Percentiles rank a stretch among this genome's conserved stretches.
These are phyloP conservation scores for Sordariomycetes sp. DNA, from an alignment of 2,329 filamentous ascomycete genomes.

Conservation along the genomic window DNA sequence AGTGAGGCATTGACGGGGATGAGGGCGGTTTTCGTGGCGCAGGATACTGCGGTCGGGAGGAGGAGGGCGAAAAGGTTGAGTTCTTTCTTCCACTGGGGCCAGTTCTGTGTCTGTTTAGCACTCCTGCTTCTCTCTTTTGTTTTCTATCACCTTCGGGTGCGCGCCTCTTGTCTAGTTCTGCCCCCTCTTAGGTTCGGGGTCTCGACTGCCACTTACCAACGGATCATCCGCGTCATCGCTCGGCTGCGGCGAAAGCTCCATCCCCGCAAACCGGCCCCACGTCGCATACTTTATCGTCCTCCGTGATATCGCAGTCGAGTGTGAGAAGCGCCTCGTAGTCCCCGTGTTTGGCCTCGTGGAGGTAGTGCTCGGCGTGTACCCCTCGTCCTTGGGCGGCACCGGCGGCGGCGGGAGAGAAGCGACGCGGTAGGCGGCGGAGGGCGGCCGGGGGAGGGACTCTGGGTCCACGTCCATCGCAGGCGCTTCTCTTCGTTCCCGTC, in stretches of 20 bases:
- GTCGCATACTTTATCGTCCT: conserved; percentile 29
- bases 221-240: conserved; percentile 41
- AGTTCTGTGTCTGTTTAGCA: conserved; percentile 28
- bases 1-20: conserved; percentile 32
- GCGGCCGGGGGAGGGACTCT: not conserved
- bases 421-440: not conserved
- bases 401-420: conserved; percentile 2
- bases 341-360: not conserved
- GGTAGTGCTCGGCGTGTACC: conserved; percentile 2
- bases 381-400: conserved; percentile 3
- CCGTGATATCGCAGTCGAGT: conserved; percentile 1
- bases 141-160: too few species aligned
- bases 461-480: not conserved
- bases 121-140: not conserved
- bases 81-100: conserved; percentile 40
- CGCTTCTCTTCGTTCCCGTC: not conserved
- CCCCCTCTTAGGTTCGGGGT: too few species aligned
- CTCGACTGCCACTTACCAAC: too few species aligned
- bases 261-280: conserved; percentile 21
- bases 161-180: too few species aligned
- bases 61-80: conserved; percentile 30
- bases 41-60: conserved; percentile 28
- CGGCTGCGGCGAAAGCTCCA: conserved; percentile 40
- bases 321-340: not conserved
- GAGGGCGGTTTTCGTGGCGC: conserved; percentile 40